Percentiles rank a stretch among this genome's conserved stretches.
These are phyloP conservation scores for Leccinum fallax DNA, from an alignment of 1,284 basidiomycete genomes.

Conservation along the genomic window DNA sequence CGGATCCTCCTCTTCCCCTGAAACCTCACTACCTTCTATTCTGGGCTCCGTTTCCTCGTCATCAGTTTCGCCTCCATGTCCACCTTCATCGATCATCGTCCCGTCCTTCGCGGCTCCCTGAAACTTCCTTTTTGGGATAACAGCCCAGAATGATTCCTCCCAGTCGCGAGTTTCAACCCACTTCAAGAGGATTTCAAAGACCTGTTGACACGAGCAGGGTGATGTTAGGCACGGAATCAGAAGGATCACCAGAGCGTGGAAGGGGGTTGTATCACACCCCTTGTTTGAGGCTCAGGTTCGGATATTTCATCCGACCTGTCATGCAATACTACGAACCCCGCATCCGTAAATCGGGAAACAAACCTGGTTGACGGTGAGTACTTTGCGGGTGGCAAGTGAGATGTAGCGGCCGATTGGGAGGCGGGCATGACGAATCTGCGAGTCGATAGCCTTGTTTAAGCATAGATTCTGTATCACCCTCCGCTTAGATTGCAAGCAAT, in stretches of 20 bases:
- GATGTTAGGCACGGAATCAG: conserved; percentile 6
- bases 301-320: background rate
- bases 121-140: conserved; percentile 92
- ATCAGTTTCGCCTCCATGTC: background rate
- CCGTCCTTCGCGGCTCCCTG: conserved; percentile 13
- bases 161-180: conserved; percentile 87
- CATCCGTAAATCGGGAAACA: conserved; percentile 13
- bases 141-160: conserved; percentile 80
- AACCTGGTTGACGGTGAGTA: conserved; percentile 94
- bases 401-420: conserved; percentile 93
- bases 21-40: background rate
- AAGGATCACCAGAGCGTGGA: background rate
- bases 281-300: background rate
- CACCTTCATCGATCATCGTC: background rate
- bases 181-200: conserved; percentile 89
- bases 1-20: background rate
- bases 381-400: conserved; percentile 86
- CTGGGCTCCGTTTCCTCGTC: background rate
- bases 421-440: conserved; percentile 82
- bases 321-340: conserved; percentile 1
- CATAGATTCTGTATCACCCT: conserved; percentile 72
- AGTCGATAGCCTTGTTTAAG: conserved; percentile 78
- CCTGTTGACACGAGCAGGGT: conserved; percentile 36
- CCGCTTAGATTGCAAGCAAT: conserved; percentile 3
- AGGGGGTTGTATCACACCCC: background rate